Evolutionary conservation across 352 stramenopile species (phyloP).

Genomic region (Aphanomyces invadans): DNA sequence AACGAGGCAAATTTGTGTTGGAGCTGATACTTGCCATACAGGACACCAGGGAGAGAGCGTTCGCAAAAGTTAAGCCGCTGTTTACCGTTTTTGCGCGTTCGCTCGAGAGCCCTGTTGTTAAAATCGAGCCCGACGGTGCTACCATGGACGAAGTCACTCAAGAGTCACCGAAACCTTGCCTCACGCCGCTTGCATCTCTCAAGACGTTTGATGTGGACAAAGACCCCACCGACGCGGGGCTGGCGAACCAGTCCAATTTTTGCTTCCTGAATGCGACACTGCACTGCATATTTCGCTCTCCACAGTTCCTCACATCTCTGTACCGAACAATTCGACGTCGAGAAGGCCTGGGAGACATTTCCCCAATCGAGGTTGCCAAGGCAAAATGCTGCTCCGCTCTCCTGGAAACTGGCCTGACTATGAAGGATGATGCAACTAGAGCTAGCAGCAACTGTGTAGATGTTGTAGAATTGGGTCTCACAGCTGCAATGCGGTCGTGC

Average conservation of each 20-base stretch:
- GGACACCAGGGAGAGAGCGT: not conserved
- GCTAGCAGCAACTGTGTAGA: not conserved
- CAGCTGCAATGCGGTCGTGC: not conserved
- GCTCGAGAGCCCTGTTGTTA: not conserved
- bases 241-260: conserved; percentile 17
- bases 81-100: not conserved
- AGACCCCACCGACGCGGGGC: conserved; percentile 7
- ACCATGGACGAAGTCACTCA: not conserved
- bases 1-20: not conserved
- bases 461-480: conserved; percentile 5
- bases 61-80: not conserved
- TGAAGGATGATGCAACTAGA: conserved; percentile 21
- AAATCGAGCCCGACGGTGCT: not conserved
- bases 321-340: not conserved
- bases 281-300: conserved; percentile 17
- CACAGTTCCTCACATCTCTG: not conserved
- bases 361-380: not conserved
- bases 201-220: conserved; percentile 12
- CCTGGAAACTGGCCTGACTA: not conserved
- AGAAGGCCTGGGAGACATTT: too few relatives aligned
- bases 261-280: conserved; percentile 25
- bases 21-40: not conserved
- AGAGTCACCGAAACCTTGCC: not conserved
- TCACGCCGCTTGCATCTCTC: not conserved
- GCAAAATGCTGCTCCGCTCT: not conserved